These are phyloP conservation scores for Moesziomyces parantarcticus DNA, from an alignment of 1,284 basidiomycete species.

Conservation along the genomic window DNA sequence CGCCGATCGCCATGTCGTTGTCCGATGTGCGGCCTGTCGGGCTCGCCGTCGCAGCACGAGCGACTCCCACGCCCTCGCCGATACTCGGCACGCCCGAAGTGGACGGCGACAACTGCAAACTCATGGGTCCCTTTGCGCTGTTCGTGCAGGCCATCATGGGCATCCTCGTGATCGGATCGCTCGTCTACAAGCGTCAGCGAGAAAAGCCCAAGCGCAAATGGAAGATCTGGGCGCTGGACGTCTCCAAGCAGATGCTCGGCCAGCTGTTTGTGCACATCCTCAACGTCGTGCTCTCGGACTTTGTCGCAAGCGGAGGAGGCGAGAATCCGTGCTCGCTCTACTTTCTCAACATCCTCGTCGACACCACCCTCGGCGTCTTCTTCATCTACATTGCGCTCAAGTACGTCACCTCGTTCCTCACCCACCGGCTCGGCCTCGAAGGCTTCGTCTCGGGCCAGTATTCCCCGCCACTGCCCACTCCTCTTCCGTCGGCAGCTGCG, in stretches of 20 bases:
- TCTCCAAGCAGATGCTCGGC: slow-evolving; percentile 82
- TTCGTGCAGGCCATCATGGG: slow-evolving; percentile 84
- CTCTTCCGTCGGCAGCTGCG: no score
- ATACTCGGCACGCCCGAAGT: slow-evolving; percentile 44
- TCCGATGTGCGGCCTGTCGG: slow-evolving; percentile 3
- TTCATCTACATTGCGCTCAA: slow-evolving; percentile 85
- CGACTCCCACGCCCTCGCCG: slow-evolving; percentile 19
- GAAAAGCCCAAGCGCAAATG: slow-evolving; percentile 87
- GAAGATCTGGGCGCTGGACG: slow-evolving; percentile 79
- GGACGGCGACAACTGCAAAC: slow-evolving; percentile 56
- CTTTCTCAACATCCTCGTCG: slow-evolving; percentile 92
- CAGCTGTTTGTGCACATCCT: slow-evolving; percentile 88
- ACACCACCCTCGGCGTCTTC: slow-evolving; percentile 90
- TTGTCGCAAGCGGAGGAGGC: slow-evolving; percentile 46
- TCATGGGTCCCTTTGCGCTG: slow-evolving; percentile 59
- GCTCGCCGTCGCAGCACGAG: slow-evolving; percentile 12
- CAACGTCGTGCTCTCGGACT: slow-evolving; percentile 76
- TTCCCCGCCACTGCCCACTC: slow-evolving; percentile 28
- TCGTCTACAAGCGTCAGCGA: slow-evolving; percentile 87
- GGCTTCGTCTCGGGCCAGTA: slow-evolving; percentile 89
- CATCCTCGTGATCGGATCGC: slow-evolving; percentile 81
- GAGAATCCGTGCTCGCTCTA: slow-evolving; percentile 72
- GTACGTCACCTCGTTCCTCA: slow-evolving; percentile 76
- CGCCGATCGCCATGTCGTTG: neutral
- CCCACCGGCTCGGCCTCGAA: slow-evolving; percentile 75